A percentile compares a stretch with the other conserved stretches of the same genome.
These are phyloP conservation scores for Aspergillus sp. DNA, from an alignment of 2,329 filamentous ascomycete species.

Conservation along the genomic window DNA sequence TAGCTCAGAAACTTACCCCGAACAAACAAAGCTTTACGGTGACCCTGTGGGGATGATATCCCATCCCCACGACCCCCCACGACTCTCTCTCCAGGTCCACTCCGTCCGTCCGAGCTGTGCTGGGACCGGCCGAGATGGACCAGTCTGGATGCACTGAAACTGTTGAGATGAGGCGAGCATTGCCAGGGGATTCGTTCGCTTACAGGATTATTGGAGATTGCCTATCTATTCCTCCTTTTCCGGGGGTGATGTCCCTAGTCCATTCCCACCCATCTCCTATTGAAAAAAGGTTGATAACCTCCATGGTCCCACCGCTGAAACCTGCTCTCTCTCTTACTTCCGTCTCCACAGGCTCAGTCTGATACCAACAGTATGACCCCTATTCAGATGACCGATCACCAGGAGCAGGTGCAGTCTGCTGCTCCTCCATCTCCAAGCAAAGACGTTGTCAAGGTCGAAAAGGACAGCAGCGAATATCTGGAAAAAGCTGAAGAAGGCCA, in stretches of 20 bases:
- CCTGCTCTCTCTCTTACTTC: neutral
- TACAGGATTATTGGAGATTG: too few relatives aligned
- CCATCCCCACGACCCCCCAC: neutral
- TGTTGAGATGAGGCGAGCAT: too few relatives aligned
- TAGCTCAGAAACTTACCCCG: neutral
- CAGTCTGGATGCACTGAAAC: too few relatives aligned
- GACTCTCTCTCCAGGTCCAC: neutral
- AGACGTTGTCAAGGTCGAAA: constrained; percentile 1
- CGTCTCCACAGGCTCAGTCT: neutral
- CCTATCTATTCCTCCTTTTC: too few relatives aligned
- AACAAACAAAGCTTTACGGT: neutral
- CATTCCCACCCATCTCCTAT: too few relatives aligned
- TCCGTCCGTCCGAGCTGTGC: neutral
- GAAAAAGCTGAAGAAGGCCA: constrained; percentile 8
- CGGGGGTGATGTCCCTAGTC: too few relatives aligned
- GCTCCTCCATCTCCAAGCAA: neutral
- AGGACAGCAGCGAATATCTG: constrained; percentile 13
- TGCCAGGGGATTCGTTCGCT: too few relatives aligned
- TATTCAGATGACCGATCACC: neutral
- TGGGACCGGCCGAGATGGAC: too few relatives aligned
- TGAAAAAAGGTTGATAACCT: too few relatives aligned
- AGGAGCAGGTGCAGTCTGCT: neutral
- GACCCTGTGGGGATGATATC: neutral
- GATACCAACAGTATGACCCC: neutral
- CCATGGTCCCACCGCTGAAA: too few relatives aligned